Evolutionary conservation across 2,329 filamentous ascomycete species (phyloP).

Genomic region (Talaromyces sp.): DNA sequence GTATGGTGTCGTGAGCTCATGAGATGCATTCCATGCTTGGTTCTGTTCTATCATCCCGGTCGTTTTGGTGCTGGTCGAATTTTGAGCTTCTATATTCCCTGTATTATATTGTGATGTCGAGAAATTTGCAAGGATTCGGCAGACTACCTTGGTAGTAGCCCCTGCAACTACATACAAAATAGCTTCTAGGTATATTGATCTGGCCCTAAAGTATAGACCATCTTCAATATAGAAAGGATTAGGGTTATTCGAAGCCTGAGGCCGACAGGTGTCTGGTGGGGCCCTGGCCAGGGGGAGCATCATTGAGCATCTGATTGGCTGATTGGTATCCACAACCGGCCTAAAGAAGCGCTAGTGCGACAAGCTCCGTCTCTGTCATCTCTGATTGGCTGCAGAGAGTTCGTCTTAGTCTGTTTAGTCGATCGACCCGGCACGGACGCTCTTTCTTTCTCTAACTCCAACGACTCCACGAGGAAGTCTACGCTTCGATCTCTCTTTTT

Average conservation of each 20-base stretch:
- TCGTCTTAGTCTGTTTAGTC: background rate
- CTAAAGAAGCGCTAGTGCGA: background rate
- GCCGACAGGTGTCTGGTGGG: background rate
- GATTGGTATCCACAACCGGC: background rate
- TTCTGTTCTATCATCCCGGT: background rate
- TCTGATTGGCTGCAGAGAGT: background rate
- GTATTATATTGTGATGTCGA: background rate
- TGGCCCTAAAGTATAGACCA: too few relatives aligned
- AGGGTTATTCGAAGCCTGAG: background rate
- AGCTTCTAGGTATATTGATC: too few relatives aligned
- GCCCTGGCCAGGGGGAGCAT: background rate
- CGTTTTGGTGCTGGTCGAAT: too few relatives aligned
- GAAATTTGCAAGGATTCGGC: too few relatives aligned
- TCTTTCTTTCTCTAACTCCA: background rate
- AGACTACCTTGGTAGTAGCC: too few relatives aligned
- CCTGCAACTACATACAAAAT: too few relatives aligned
- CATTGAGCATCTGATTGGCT: background rate
- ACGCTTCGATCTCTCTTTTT: background rate
- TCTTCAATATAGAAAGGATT: too few relatives aligned
- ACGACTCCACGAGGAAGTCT: background rate
- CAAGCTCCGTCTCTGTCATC: background rate
- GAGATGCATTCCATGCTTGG: background rate
- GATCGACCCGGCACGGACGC: background rate
- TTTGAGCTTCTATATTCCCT: too few relatives aligned
- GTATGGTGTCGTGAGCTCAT: conserved; percentile 39